Evolutionary conservation across 257 asterid genomes (phyloP).

Genomic region (Primulina eburnea): DNA sequence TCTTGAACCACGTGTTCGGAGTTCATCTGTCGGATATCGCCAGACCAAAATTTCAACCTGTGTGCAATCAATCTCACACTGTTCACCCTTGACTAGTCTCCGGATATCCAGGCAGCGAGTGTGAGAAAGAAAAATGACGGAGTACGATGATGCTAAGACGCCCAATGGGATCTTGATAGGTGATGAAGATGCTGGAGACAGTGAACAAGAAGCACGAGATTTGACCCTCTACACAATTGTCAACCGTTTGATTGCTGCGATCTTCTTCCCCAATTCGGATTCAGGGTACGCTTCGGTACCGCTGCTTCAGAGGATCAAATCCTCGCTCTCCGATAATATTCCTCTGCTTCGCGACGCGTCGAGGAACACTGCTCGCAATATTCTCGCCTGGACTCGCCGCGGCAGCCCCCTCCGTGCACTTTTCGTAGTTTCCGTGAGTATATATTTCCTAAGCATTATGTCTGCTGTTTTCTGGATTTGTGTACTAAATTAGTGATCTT

Average conservation of each 20-base stretch:
- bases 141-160: constrained; percentile 18
- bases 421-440: constrained; percentile 67
- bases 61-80: not conserved
- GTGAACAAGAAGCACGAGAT: constrained; percentile 23
- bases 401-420: constrained; percentile 72
- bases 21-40: not conserved
- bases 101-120: not conserved
- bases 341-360: constrained; percentile 70
- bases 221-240: constrained; percentile 49
- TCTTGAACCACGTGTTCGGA: not conserved
- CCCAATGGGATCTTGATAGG: constrained; percentile 29
- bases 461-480: not conserved
- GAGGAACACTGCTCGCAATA: constrained; percentile 44
- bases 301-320: constrained; percentile 46
- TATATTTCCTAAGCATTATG: not conserved
- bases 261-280: constrained; percentile 46
- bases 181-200: constrained; percentile 22
- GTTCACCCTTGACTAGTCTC: constrained; percentile 1
- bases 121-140: constrained; percentile 32
- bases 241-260: constrained; percentile 46
- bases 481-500: too few relatives aligned
- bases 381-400: constrained; percentile 66
- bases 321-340: constrained; percentile 42
- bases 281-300: constrained; percentile 26
- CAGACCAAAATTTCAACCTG: not conserved